phyloP scores from a whole-genome alignment of 2,329 filamentous ascomycete genomes.

The Penicillium sp. region DNA sequence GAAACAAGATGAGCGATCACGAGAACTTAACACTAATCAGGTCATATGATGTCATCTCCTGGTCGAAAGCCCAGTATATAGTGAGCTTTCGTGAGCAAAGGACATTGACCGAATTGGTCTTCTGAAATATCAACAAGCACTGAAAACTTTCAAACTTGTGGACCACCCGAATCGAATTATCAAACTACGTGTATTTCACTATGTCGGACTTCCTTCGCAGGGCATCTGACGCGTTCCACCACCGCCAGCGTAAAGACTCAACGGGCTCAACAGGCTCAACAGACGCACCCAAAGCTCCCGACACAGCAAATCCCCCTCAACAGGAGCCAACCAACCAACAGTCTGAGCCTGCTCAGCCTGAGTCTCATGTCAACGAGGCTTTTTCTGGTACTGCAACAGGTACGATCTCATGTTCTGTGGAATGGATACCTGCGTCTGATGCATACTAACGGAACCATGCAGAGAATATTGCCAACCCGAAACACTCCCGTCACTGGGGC shows the following conservation, averaged over 20 bases:
- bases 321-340: not conserved
- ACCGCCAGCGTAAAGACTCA: slow-evolving; percentile 12
- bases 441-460: not conserved
- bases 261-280: slow-evolving; percentile 4
- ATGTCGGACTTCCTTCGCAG: slow-evolving; percentile 16
- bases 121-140: not conserved
- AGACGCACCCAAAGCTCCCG: not conserved
- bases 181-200: not conserved
- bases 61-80: not conserved
- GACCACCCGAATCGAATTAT: not conserved
- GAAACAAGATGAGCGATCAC: not conserved
- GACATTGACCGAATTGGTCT: too few species aligned
- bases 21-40: not conserved
- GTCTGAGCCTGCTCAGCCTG: slow-evolving; percentile 1
- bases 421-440: not conserved
- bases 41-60: not conserved
- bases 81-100: not conserved
- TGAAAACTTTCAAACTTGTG: not conserved
- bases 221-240: slow-evolving; percentile 15
- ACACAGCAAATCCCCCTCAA: slow-evolving; percentile 6
- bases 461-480: slow-evolving; percentile 3
- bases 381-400: slow-evolving; percentile 2
- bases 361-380: slow-evolving; percentile 3
- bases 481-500: slow-evolving; percentile 6
- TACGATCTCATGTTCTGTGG: not conserved